Evolutionary conservation across 768 basidiomycete genomes (phyloP).

Genomic region (Panaeolus papilionaceus): DNA sequence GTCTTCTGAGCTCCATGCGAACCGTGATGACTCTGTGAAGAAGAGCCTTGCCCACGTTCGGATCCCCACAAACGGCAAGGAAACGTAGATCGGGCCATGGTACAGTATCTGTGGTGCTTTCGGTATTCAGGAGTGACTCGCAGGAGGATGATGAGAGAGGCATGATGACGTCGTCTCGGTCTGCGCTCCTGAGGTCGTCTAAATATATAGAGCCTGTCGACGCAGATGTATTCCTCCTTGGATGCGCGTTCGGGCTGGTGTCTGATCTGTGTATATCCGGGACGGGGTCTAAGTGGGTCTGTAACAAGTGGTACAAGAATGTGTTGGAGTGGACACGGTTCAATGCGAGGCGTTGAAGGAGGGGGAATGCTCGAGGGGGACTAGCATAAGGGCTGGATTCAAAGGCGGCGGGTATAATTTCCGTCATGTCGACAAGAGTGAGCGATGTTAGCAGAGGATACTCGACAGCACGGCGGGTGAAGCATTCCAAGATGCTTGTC

Average conservation of each 20-base stretch:
- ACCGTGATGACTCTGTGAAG: slow-evolving; percentile 32
- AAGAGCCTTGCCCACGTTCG: slow-evolving; percentile 32
- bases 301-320: slow-evolving; percentile 32
- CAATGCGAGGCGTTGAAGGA: slow-evolving; percentile 31
- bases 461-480: slow-evolving; percentile 15
- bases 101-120: background rate
- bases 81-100: slow-evolving; percentile 32
- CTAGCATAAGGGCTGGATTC: slow-evolving; percentile 16
- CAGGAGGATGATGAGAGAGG: background rate
- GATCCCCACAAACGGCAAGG: slow-evolving; percentile 31
- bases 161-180: background rate
- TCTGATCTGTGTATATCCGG: background rate
- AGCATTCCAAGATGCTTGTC: slow-evolving; percentile 22
- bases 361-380: slow-evolving; percentile 33
- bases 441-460: slow-evolving; percentile 32
- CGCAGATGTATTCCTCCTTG: background rate
- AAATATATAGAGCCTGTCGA: background rate
- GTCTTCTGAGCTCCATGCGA: slow-evolving; percentile 25
- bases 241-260: background rate
- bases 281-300: background rate
- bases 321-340: slow-evolving; percentile 29
- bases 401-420: slow-evolving; percentile 21
- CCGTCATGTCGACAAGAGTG: slow-evolving; percentile 30
- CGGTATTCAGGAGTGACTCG: background rate
- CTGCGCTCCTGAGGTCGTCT: background rate